Conservation (phyloP, 176 grass and related monocot species). For the Triticum urartu region DNA sequence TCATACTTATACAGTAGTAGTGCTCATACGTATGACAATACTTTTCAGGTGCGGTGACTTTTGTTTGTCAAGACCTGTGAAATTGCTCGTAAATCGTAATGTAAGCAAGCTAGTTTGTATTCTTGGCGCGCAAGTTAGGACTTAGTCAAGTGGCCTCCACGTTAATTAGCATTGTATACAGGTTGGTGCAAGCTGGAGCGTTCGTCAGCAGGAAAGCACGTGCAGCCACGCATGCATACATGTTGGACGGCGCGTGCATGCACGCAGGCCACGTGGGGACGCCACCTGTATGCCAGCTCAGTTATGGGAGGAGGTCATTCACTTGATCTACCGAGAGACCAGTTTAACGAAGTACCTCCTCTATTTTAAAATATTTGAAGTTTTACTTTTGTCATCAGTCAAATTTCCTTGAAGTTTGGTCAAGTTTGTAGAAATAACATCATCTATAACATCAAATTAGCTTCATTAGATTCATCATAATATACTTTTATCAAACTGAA, state of each 20-base stretch:
- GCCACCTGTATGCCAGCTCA: slow-evolving; percentile 17
- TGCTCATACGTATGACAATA: neutral
- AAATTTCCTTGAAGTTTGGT: no score
- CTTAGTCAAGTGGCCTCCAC: neutral
- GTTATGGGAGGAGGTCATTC: neutral
- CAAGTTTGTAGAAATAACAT: no score
- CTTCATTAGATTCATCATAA: neutral
- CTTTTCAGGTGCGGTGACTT: neutral
- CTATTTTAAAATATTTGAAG: no score
- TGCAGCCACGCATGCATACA: slow-evolving; percentile 12
- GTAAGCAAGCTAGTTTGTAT: neutral
- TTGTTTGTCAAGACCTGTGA: neutral
- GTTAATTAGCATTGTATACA: neutral
- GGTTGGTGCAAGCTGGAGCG: slow-evolving; percentile 32
- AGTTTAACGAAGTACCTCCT: no score
- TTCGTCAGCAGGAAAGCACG: slow-evolving; percentile 10
- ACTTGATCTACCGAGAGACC: no score
- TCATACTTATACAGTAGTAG: neutral
- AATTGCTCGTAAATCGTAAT: neutral
- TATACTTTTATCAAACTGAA: neutral
- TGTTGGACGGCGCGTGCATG: slow-evolving; percentile 35
- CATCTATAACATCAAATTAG: neutral
- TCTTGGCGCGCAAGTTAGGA: slow-evolving; percentile 38
- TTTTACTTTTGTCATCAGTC: no score
- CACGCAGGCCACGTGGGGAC: slow-evolving; percentile 19